phyloP scores from a whole-genome alignment of 78 protist species.

The Dictyostelium citrinum region DNA sequence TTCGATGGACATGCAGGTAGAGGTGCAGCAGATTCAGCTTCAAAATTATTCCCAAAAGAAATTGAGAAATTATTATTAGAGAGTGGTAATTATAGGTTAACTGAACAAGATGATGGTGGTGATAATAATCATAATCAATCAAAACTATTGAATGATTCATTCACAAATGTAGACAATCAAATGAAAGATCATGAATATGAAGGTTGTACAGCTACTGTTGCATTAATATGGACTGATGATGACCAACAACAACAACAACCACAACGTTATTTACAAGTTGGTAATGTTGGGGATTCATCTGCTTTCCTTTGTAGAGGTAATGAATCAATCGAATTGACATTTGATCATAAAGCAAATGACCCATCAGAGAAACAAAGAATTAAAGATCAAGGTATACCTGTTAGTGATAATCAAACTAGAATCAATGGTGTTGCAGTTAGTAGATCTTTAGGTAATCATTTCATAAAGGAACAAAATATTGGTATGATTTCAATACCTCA shows the following conservation, averaged over 20 bases:
- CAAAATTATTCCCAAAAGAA: constrained; percentile 43
- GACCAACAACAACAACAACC: background rate
- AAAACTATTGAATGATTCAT: background rate
- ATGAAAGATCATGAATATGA: constrained; percentile 73
- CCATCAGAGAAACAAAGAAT: constrained; percentile 79
- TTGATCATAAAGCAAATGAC: constrained; percentile 81
- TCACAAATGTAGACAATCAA: constrained; percentile 21
- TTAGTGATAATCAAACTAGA: constrained; percentile 75
- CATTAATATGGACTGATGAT: constrained; percentile 40
- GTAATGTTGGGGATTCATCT: constrained; percentile 77
- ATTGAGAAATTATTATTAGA: background rate
- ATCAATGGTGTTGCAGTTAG: constrained; percentile 82
- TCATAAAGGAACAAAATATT: constrained; percentile 71
- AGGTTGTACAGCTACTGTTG: constrained; percentile 76
- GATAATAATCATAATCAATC: background rate
- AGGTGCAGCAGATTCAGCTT: constrained; percentile 66
- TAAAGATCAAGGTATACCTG: constrained; percentile 64
- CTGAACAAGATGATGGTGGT: background rate
- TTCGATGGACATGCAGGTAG: constrained; percentile 84
- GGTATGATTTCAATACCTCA: constrained; percentile 80
- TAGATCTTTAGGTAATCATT: constrained; percentile 80
- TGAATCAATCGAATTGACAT: constrained; percentile 51
- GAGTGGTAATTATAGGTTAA: background rate
- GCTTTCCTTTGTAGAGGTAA: constrained; percentile 30
- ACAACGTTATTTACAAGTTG: constrained; percentile 65